These are phyloP conservation scores for Mycena capillaripes DNA, from an alignment of 768 basidiomycete species.

Conservation along the genomic window DNA sequence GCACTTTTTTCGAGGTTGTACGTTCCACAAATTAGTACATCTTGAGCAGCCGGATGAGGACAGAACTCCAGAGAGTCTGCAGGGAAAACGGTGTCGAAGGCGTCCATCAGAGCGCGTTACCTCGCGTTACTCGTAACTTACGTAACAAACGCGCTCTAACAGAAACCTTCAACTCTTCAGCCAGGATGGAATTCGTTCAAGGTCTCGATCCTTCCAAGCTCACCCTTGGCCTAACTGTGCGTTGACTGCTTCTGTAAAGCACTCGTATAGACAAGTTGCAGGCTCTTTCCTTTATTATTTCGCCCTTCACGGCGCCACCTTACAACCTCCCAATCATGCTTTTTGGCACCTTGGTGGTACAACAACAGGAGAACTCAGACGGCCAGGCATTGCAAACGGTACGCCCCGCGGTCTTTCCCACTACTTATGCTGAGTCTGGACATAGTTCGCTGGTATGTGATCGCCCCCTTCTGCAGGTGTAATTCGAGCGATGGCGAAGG, in stretches of 20 bases:
- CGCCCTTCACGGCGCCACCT: constrained; percentile 68
- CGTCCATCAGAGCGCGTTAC: too few relatives aligned
- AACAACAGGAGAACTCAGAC: constrained; percentile 70
- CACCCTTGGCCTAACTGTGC: constrained; percentile 73
- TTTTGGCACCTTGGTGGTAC: constrained; percentile 80
- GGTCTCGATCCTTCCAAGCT: constrained; percentile 81
- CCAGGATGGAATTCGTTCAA: constrained; percentile 75
- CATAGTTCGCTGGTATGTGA: constrained; percentile 20
- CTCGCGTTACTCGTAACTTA: too few relatives aligned
- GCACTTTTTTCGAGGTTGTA: constrained; percentile 78
- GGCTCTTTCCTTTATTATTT: constrained; percentile 73
- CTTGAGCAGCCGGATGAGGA: constrained; percentile 69
- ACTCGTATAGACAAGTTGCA: constrained; percentile 41
- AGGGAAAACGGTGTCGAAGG: constrained; percentile 78
- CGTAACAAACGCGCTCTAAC: neutral
- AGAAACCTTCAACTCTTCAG: neutral
- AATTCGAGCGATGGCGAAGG: constrained; percentile 63
- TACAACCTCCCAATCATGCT: constrained; percentile 91
- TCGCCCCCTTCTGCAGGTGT: neutral
- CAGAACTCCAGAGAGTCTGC: constrained; percentile 96
- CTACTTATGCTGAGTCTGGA: neutral
- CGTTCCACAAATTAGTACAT: constrained; percentile 90
- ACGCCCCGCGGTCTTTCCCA: constrained; percentile 28
- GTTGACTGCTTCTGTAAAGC: constrained; percentile 5
- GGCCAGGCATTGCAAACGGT: constrained; percentile 78